Base-by-base conservation (phyloP, 2,329 filamentous ascomycete genomes). In the Penicillium sp. region DNA sequence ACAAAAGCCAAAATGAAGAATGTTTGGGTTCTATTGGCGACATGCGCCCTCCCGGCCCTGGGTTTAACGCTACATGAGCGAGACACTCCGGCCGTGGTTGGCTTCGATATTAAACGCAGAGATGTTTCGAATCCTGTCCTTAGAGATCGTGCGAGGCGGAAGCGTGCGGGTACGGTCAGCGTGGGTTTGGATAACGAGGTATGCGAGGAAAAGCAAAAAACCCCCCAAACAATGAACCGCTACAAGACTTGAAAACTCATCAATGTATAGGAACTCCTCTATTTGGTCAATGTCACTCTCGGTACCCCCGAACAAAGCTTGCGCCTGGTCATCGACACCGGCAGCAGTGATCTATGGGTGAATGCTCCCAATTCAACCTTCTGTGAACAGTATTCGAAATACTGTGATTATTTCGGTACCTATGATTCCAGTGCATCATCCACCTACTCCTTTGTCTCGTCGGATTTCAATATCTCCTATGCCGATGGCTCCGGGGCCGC, bases 381-480 rank as follows among this genome's bases (percentile, higher is more conserved):
- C 3, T 86, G 84, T 65, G 66, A 66, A n/a, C 59, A 67, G 10
- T 63, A 69, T 10, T 63, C 58, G 16, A 68, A 78, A 58, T 70
- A 72, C 14, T 86, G 84, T 65, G 65, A 66, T 10, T 62, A 62
- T 8, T 79, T 81, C 3, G 84, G 84, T 16, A 82, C 80, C 8
- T 86, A 83, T 68, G 71, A 76, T 62, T 71, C 82, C 1, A 82
- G 81, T 62, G 69, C 80, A 1, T 96, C 92, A 0, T 91, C 89
- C 2, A 90, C 91, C 2, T 93, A 93, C 74, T 68, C 81, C 33
- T 92, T 88, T 69, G 75, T 96, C 54, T 87, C 86, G 61, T 87
- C 84, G 68, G 81, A 86, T 59, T 96, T 97, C 79, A 93, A 93
- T 76, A 96, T 96, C 62, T 87, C 87, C 1, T 96, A 96, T 64